Percentiles rank a stretch among this genome's conserved stretches.
Evolutionary conservation across 1,284 basidiomycete genomes (phyloP).

Genomic region (Porodaedalea pini): DNA sequence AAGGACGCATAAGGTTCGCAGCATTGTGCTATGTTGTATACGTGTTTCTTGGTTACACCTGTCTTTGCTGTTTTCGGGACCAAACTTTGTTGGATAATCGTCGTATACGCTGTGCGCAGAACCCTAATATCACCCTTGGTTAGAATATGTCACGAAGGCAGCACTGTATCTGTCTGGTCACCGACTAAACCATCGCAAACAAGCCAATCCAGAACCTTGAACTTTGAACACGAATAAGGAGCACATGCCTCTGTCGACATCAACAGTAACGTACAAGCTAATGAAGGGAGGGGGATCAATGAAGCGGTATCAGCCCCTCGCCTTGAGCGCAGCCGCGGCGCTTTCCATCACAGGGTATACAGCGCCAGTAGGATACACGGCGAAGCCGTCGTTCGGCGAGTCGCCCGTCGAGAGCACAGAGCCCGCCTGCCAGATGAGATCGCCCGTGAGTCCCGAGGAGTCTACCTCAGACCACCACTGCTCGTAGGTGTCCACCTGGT

Average conservation of each 20-base stretch:
- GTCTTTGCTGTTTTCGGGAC: background rate
- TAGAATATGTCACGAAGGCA: no score
- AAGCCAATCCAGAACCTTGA: no score
- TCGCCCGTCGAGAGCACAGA: slow-evolving; percentile 29
- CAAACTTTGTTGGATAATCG: no score
- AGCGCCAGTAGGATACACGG: slow-evolving; percentile 29
- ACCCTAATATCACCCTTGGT: no score
- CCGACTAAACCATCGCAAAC: no score
- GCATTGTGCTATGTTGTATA: background rate
- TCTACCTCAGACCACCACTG: slow-evolving; percentile 50
- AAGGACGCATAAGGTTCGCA: no score
- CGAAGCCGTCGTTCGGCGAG: slow-evolving; percentile 46
- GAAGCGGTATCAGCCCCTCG: slow-evolving; percentile 21
- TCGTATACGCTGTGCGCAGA: no score
- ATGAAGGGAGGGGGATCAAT: no score
- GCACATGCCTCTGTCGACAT: no score
- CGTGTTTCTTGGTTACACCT: background rate
- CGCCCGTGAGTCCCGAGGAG: slow-evolving; percentile 51
- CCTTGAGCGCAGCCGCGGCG: slow-evolving; percentile 25
- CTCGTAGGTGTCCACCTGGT: slow-evolving; percentile 45
- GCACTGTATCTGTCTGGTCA: no score
- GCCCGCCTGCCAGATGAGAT: slow-evolving; percentile 48
- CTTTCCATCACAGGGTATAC: slow-evolving; percentile 23
- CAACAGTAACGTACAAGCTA: no score
- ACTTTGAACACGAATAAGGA: no score